Conservation (phyloP, 306 rosid species). For the Sicyos edulis region DNA sequence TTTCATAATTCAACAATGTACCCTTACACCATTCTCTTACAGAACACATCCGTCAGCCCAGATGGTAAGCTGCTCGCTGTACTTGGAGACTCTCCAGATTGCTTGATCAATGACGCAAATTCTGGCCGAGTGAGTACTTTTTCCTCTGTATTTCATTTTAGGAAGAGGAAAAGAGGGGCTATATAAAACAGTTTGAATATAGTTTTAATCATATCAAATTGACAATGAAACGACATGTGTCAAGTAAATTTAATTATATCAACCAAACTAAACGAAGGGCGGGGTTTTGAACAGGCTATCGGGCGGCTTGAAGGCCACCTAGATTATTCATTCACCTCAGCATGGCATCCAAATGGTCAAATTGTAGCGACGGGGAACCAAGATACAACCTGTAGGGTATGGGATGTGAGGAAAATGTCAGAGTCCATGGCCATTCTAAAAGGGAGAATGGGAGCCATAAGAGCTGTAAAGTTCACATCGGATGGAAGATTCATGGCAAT, state of each 20-base stretch:
- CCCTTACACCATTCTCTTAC: conserved; percentile 17
- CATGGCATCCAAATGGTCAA: conserved; percentile 74
- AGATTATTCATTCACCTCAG: conserved; percentile 77
- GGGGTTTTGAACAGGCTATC: conserved; percentile 34
- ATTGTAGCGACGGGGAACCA: conserved; percentile 83
- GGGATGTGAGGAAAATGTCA: conserved; percentile 72
- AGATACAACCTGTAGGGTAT: conserved; percentile 73
- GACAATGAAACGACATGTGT: no score
- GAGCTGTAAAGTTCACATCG: conserved; percentile 66
- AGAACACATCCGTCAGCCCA: conserved; percentile 74
- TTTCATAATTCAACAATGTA: neutral
- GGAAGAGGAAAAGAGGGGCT: neutral
- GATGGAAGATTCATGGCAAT: conserved; percentile 74
- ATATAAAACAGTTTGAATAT: no score
- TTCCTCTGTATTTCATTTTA: neutral
- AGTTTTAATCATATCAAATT: no score
- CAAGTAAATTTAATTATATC: no score
- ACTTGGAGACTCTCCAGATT: conserved; percentile 79
- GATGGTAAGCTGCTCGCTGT: conserved; percentile 76
- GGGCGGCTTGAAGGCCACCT: conserved; percentile 51
- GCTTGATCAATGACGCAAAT: conserved; percentile 63
- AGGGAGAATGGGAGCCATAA: conserved; percentile 83
- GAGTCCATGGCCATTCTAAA: conserved; percentile 62
- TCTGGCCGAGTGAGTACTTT: conserved; percentile 23
- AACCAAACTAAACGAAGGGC: neutral